Evolutionary conservation across 257 asterid species (phyloP).

Genomic region (Verbascum thapsus): DNA sequence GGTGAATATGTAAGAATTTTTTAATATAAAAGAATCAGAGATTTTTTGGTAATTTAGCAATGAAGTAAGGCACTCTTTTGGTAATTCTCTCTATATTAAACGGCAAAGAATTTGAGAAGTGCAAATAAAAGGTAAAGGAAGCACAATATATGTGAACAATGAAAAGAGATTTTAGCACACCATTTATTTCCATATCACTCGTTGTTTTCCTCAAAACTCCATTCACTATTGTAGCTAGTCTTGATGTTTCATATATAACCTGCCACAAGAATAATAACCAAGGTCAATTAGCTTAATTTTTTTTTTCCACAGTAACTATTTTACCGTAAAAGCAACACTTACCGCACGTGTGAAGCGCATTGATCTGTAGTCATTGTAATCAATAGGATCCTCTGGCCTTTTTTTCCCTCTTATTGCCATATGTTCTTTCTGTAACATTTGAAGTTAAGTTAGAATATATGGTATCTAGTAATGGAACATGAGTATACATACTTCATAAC

Average conservation of each 20-base stretch:
- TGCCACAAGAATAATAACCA: slow-evolving; percentile 30
- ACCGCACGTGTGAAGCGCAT: slow-evolving; percentile 93
- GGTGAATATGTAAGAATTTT: too few species aligned
- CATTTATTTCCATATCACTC: slow-evolving; percentile 61
- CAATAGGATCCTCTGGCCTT: slow-evolving; percentile 76
- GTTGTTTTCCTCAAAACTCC: slow-evolving; percentile 71
- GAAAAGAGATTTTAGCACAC: slow-evolving; percentile 37
- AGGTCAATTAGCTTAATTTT: slow-evolving; percentile 30
- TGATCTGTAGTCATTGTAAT: slow-evolving; percentile 77
- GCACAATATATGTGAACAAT: slow-evolving; percentile 9
- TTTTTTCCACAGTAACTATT: too few species aligned
- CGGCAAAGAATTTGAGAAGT: slow-evolving; percentile 26
- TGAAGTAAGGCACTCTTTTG: too few species aligned
- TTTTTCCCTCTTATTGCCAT: slow-evolving; percentile 76
- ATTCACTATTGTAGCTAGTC: slow-evolving; percentile 67
- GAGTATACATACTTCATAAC: neutral
- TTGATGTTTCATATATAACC: slow-evolving; percentile 70
- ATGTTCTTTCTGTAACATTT: slow-evolving; percentile 62
- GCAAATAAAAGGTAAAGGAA: slow-evolving; percentile 25
- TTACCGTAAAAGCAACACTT: slow-evolving; percentile 34
- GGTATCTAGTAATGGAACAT: slow-evolving; percentile 7
- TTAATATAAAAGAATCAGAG: too few species aligned
- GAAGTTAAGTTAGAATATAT: slow-evolving; percentile 16
- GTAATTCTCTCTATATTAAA: too few species aligned
- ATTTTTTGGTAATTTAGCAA: too few species aligned